Percentiles rank a stretch among this genome's conserved stretches.
These are phyloP conservation scores for Fusarium ambrosium DNA, from an alignment of 2,329 filamentous ascomycete species.

Conservation along the genomic window DNA sequence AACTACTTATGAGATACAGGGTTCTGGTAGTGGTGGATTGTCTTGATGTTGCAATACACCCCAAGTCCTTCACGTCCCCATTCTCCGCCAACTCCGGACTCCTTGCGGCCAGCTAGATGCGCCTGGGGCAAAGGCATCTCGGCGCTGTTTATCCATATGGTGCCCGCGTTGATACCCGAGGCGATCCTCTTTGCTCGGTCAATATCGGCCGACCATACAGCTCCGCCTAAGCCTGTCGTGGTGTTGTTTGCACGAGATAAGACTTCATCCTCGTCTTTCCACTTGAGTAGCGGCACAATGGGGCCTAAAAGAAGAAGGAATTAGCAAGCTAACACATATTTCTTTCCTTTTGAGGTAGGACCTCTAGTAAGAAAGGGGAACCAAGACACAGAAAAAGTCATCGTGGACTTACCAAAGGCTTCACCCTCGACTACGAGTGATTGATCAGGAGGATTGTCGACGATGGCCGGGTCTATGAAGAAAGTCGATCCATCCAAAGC, in stretches of 20 bases:
- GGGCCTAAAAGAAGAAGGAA: background rate
- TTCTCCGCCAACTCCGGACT: background rate
- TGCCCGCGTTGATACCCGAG: background rate
- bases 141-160: background rate
- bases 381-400: background rate
- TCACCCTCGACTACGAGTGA: background rate
- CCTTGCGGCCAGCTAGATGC: background rate
- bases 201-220: background rate
- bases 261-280: background rate
- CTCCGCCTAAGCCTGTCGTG: background rate
- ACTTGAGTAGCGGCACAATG: background rate
- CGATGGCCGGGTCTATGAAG: background rate
- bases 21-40: background rate
- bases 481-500: background rate
- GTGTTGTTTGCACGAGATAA: background rate
- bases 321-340: background rate
- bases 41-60: background rate
- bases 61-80: background rate
- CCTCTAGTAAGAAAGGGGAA: background rate
- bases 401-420: background rate
- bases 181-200: background rate
- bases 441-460: background rate
- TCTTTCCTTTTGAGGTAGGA: no score
- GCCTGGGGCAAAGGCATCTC: background rate
- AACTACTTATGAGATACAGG: background rate